Conservation (phyloP, 2,329 filamentous ascomycete genomes). For the Aspergillus persii region DNA sequence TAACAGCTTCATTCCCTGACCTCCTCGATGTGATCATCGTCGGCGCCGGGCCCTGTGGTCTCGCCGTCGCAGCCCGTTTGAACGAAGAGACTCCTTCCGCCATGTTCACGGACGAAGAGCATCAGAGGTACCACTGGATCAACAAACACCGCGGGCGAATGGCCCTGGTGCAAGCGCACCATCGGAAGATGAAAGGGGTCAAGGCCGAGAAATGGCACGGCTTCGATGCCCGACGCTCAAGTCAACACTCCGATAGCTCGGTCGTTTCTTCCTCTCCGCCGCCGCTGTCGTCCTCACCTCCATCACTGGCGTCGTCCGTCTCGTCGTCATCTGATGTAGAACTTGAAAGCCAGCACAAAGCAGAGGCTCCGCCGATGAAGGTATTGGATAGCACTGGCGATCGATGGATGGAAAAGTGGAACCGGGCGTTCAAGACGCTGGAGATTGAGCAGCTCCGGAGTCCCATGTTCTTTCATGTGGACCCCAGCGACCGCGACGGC, state of each 20-base stretch:
- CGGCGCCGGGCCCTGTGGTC: slow-evolving; percentile 71
- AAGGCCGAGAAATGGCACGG: slow-evolving; percentile 27
- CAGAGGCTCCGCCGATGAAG: slow-evolving; percentile 46
- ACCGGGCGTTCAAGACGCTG: slow-evolving; percentile 64
- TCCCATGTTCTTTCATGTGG: slow-evolving; percentile 80
- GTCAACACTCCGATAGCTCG: neutral
- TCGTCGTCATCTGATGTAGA: slow-evolving; percentile 11
- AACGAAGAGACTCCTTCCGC: slow-evolving; percentile 71
- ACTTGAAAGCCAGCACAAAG: neutral
- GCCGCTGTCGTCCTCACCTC: slow-evolving; percentile 15
- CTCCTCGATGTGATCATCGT: slow-evolving; percentile 66
- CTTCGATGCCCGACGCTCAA: neutral
- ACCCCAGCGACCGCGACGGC: slow-evolving; percentile 72
- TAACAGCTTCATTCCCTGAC: slow-evolving; percentile 6
- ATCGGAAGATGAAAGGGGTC: slow-evolving; percentile 27
- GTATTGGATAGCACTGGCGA: slow-evolving; percentile 66
- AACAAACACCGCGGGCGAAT: slow-evolving; percentile 62
- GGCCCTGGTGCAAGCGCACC: slow-evolving; percentile 41
- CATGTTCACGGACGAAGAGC: slow-evolving; percentile 79
- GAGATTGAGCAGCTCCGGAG: slow-evolving; percentile 71
- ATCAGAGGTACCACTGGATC: slow-evolving; percentile 78
- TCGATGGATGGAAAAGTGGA: slow-evolving; percentile 70
- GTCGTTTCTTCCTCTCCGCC: slow-evolving; percentile 4
- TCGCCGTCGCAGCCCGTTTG: slow-evolving; percentile 70
- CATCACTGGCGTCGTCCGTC: slow-evolving; percentile 20